Conservation (phyloP, 148 eudicot species). For the Amaranthus hypochondriacus region DNA sequence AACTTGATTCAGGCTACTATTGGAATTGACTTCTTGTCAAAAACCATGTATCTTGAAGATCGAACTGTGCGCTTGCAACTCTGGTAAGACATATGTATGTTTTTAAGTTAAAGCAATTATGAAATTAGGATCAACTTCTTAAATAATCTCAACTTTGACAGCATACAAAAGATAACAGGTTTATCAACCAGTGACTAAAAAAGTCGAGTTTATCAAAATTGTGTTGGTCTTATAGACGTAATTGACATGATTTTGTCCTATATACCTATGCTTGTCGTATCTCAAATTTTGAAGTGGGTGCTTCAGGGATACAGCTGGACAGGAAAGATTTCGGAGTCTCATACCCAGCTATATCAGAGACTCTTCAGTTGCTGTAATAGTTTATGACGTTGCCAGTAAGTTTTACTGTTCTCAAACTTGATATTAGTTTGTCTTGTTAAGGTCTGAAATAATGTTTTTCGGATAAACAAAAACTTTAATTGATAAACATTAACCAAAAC, state of each 20-base stretch:
- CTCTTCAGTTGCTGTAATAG: constrained; percentile 72
- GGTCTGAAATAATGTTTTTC: no score
- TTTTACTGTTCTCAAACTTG: not conserved
- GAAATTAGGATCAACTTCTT: not conserved
- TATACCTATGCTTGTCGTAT: not conserved
- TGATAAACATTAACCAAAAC: no score
- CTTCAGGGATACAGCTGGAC: constrained; percentile 77
- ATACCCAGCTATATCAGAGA: constrained; percentile 80
- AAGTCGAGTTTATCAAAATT: not conserved
- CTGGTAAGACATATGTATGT: constrained; percentile 33
- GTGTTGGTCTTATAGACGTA: not conserved
- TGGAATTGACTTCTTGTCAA: constrained; percentile 75
- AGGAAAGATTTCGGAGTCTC: constrained; percentile 73
- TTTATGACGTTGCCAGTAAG: constrained; percentile 70
- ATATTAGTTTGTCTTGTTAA: not conserved
- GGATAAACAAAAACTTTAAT: no score
- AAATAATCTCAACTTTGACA: not conserved
- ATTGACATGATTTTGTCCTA: not conserved
- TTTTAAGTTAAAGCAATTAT: not conserved
- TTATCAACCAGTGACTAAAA: not conserved
- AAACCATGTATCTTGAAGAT: constrained; percentile 84
- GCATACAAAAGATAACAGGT: not conserved
- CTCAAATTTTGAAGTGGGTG: not conserved
- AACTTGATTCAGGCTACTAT: constrained; percentile 55
- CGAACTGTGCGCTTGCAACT: constrained; percentile 80